phyloP scores from a whole-genome alignment of 768 basidiomycete species.

The Chalciporus piperatus region DNA sequence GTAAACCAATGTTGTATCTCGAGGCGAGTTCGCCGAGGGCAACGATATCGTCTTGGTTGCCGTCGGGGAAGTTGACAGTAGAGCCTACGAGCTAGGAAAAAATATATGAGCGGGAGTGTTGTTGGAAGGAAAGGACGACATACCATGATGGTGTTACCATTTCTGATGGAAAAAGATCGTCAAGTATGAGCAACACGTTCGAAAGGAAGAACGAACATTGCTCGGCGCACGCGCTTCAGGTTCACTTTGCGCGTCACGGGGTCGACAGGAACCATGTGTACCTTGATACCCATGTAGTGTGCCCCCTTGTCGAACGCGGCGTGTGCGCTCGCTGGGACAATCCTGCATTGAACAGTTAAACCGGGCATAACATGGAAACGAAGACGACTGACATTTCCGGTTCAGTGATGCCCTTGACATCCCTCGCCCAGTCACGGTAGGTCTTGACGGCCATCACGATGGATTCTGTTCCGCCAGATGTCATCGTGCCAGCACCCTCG shows the following conservation, averaged over 20 bases:
- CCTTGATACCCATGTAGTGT: constrained; percentile 84
- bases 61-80: constrained; percentile 81
- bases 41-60: constrained; percentile 83
- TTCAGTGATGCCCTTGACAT: constrained; percentile 80
- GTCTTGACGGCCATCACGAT: constrained; percentile 96
- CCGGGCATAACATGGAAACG: background rate
- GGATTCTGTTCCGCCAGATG: constrained; percentile 93
- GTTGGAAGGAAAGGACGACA: constrained; percentile 2
- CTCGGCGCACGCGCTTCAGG: constrained; percentile 72
- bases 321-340: constrained; percentile 82
- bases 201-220: constrained; percentile 61
- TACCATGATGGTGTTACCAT: constrained; percentile 86
- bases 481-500: constrained; percentile 86
- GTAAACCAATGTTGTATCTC: constrained; percentile 75
- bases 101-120: background rate
- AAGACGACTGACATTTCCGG: constrained; percentile 78
- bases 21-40: constrained; percentile 73
- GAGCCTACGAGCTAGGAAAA: constrained; percentile 73
- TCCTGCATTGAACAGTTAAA: constrained; percentile 41
- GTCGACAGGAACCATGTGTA: constrained; percentile 84
- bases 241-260: constrained; percentile 73
- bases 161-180: constrained; percentile 42
- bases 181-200: background rate
- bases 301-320: constrained; percentile 95
- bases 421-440: constrained; percentile 87